Evolutionary conservation across 306 rosid genomes (phyloP).

Genomic region (Medicago ruthenica): DNA sequence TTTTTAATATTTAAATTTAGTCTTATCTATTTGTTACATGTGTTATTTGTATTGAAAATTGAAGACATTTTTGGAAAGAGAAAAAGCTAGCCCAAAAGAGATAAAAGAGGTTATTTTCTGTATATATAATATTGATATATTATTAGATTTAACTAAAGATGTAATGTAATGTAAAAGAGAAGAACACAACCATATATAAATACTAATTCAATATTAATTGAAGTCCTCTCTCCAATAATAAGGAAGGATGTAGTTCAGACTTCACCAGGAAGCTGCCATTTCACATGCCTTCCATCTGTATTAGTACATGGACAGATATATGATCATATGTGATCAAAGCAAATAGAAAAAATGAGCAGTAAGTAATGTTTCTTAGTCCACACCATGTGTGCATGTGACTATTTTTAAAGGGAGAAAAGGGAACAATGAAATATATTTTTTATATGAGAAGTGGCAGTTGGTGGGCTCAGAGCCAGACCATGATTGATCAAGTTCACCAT

Average conservation of each 20-base stretch:
- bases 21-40: too few species aligned
- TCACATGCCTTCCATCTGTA: constrained; percentile 77
- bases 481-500: constrained; percentile 62
- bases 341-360: constrained; percentile 13
- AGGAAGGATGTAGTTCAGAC: constrained; percentile 37
- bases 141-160: background rate
- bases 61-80: too few species aligned
- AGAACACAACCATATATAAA: background rate
- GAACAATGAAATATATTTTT: background rate
- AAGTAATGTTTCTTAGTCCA: constrained; percentile 37
- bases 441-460: constrained; percentile 58
- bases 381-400: constrained; percentile 78
- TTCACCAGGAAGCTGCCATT: constrained; percentile 73
- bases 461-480: constrained; percentile 64
- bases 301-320: constrained; percentile 36
- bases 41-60: too few species aligned
- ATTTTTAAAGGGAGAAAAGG: constrained; percentile 47
- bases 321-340: constrained; percentile 42
- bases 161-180: background rate
- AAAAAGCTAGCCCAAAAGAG: too few species aligned
- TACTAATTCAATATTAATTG: constrained; percentile 22
- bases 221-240: constrained; percentile 60
- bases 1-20: too few species aligned
- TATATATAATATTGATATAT: too few species aligned
- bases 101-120: too few species aligned